Evolutionary conservation across 2,329 filamentous ascomycete genomes (phyloP), one percentile per base, ranked within the genome.

Genomic region (Aspergillus pseudoglaucus): DNA sequence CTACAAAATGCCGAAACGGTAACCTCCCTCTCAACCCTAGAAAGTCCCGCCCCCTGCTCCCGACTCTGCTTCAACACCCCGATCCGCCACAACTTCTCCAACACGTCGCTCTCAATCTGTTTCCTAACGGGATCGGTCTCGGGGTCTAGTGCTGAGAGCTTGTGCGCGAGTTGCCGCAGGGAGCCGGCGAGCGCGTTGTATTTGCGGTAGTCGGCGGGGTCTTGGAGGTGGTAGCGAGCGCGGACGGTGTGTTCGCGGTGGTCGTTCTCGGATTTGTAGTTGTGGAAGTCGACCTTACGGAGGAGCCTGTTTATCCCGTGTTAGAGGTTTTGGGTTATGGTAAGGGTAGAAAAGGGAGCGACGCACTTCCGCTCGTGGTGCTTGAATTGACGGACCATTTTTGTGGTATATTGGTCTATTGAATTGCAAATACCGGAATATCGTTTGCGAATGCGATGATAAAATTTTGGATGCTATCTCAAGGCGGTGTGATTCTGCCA

Each of bases 371-470:
- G 83, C 83, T 98, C 93, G 73, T 96, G 91, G 73, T 95, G 82
- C 74, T 96, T 97, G 66, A 98, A 83, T 76, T 95, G 90, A 61
- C 93, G 86, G 59, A 95, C 89, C 93, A 97, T 97, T 48, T 48
- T 58, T 74, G 59, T 45, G 38, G n/a, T 48, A 23, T 39, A 6
- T 22, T 10, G 17, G 17, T 39, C 14, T 22, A 20, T 39, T n/a
- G n/a, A n/a, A n/a, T n/a, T n/a, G n/a, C n/a, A n/a, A n/a, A n/a
- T n/a, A n/a, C n/a, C n/a, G n/a, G n/a, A n/a, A n/a, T n/a, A n/a
- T n/a, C n/a, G n/a, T n/a, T n/a, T 42, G 15, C 33, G 33, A n/a
- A 8, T 10, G 15, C 17, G 37, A 14, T 37, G 22, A 43, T 42
- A 42, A 47, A 46, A 47, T 40, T 43, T 47, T 23, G 18, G 30